A percentile compares a stretch with the other conserved stretches of the same genome.
phyloP scores from a whole-genome alignment of 768 basidiomycete genomes.

The Lactifluus echinatus region DNA sequence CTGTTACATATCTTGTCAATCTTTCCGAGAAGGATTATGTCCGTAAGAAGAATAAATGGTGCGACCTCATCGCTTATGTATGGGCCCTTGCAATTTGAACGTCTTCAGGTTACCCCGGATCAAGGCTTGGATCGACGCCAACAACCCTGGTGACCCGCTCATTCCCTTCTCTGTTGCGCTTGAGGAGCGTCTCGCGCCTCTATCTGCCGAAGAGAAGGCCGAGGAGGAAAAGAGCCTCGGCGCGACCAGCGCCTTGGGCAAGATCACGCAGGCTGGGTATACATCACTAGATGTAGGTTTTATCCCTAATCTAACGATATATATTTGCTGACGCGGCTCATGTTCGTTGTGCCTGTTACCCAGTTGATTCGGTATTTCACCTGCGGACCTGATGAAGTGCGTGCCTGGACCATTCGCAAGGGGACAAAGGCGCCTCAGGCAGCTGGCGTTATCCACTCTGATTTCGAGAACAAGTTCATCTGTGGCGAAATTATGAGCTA shows the following conservation, averaged over 20 bases:
- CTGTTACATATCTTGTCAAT: slow-evolving; percentile 97
- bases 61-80: slow-evolving; percentile 3
- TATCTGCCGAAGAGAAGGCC: slow-evolving; percentile 56
- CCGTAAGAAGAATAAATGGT: slow-evolving; percentile 99
- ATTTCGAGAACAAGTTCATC: slow-evolving; percentile 97
- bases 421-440: slow-evolving; percentile 96
- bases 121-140: slow-evolving; percentile 94
- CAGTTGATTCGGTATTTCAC: slow-evolving; percentile 96
- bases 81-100: background rate
- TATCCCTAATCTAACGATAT: background rate
- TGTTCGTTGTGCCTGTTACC: background rate
- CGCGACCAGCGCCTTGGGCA: slow-evolving; percentile 68
- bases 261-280: slow-evolving; percentile 95
- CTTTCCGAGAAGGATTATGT: slow-evolving; percentile 89
- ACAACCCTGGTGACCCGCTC: slow-evolving; percentile 92
- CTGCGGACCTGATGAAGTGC: slow-evolving; percentile 92
- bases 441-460: slow-evolving; percentile 96
- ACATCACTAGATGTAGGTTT: slow-evolving; percentile 65
- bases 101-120: slow-evolving; percentile 78
- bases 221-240: slow-evolving; percentile 70
- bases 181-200: slow-evolving; percentile 73
- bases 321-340: background rate
- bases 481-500: slow-evolving; percentile 96
- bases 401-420: slow-evolving; percentile 94
- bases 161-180: slow-evolving; percentile 96